These are phyloP conservation scores for Pichia phayaonensis DNA, from an alignment of 805 yeast genomes.

Conservation along the genomic window DNA sequence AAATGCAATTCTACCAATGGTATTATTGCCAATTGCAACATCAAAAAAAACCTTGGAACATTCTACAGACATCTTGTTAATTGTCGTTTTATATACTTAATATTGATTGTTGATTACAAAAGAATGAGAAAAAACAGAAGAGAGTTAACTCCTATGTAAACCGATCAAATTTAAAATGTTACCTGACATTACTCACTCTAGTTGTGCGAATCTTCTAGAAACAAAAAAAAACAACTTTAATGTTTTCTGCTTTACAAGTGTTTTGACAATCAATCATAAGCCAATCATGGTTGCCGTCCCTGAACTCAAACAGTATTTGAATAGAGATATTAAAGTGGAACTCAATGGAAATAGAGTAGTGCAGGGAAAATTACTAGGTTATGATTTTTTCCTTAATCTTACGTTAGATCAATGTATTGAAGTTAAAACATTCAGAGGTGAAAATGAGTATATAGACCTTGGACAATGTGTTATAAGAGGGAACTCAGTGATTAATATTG, in stretches of 20 bases:
- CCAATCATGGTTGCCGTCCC: constrained; percentile 28
- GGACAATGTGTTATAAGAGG: constrained; percentile 43
- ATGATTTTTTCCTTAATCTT: constrained; percentile 47
- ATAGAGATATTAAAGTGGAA: constrained; percentile 64
- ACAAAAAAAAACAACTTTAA: neutral
- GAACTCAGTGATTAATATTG: constrained; percentile 44
- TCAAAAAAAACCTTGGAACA: constrained; percentile 68
- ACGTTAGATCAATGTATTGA: constrained; percentile 23
- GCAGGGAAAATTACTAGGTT: constrained; percentile 79
- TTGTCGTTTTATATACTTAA: neutral
- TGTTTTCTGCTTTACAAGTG: neutral
- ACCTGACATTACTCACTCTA: neutral
- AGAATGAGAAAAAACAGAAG: no score
- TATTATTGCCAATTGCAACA: constrained; percentile 60
- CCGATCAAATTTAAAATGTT: no score
- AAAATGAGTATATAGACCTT: constrained; percentile 16
- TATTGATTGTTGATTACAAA: no score
- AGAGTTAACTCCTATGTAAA: neutral
- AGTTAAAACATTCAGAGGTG: constrained; percentile 1
- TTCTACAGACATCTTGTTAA: neutral
- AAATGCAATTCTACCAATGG: constrained; percentile 71
- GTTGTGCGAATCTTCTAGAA: constrained; percentile 6
- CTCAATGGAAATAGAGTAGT: constrained; percentile 74
- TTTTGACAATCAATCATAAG: neutral
- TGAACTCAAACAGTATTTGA: constrained; percentile 55